A percentile compares a stretch with the other conserved stretches of the same genome.
Evolutionary conservation across 2,329 filamentous ascomycete genomes (phyloP).

Genomic region (Fusarium robinianum): DNA sequence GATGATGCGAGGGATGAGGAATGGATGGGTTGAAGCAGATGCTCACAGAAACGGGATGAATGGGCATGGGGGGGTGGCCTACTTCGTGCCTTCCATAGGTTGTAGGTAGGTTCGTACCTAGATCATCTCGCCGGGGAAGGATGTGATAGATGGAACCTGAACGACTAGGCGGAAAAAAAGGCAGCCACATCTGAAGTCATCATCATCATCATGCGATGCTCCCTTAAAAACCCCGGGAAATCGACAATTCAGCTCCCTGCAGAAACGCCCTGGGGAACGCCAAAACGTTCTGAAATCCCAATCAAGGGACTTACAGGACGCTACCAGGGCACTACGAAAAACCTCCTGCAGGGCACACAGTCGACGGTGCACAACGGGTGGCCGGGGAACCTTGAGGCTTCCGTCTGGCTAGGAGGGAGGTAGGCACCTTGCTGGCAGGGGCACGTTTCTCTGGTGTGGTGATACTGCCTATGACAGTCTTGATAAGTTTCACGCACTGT

Average conservation of each 20-base stretch:
- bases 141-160: no score
- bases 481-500: no score
- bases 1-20: constrained; percentile 20
- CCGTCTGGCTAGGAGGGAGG: no score
- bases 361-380: neutral
- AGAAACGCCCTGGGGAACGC: neutral
- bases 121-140: no score
- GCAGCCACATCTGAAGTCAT: neutral
- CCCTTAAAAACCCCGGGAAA: neutral
- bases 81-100: no score
- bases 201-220: neutral
- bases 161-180: no score
- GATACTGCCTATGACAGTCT: no score
- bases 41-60: no score
- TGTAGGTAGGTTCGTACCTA: no score
- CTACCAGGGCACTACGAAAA: neutral
- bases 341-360: constrained; percentile 2
- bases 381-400: constrained; percentile 1
- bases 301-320: neutral
- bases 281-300: constrained; percentile 1
- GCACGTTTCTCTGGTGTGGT: no score
- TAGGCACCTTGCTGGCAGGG: no score
- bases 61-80: no score
- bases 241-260: neutral
- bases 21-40: constrained; percentile 11